Evolutionary conservation across 768 basidiomycete species (phyloP).

Genomic region (Trametes elegans): DNA sequence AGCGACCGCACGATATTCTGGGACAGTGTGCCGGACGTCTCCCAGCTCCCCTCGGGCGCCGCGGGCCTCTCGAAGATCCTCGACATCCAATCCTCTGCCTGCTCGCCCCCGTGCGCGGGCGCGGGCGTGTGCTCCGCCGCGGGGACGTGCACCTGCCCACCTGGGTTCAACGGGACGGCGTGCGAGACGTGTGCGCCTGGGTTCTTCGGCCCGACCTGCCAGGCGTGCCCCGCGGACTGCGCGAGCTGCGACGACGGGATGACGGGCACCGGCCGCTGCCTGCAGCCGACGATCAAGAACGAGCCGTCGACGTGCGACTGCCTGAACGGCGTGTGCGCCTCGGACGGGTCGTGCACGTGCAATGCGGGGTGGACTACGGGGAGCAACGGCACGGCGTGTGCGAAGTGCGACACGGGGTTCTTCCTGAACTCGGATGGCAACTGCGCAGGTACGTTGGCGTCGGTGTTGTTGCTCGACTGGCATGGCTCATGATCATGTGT

Average conservation of each 20-base stretch:
- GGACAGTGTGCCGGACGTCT: constrained; percentile 74
- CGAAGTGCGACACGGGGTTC: constrained; percentile 72
- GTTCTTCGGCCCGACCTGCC: constrained; percentile 74
- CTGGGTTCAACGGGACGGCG: constrained; percentile 73
- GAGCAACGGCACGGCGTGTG: constrained; percentile 73
- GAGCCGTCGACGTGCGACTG: constrained; percentile 75
- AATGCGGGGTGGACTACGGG: constrained; percentile 73
- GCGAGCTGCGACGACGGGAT: constrained; percentile 75
- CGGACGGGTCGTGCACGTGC: constrained; percentile 71
- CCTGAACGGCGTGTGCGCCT: constrained; percentile 71
- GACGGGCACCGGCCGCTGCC: constrained; percentile 72
- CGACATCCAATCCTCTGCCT: constrained; percentile 70
- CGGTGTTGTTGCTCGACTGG: too few relatives aligned
- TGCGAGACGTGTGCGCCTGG: constrained; percentile 78
- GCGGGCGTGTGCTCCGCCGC: constrained; percentile 68
- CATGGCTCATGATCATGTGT: not conserved
- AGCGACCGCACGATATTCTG: constrained; percentile 67
- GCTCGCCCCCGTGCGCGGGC: constrained; percentile 73
- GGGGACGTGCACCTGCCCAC: constrained; percentile 68
- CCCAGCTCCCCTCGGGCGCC: constrained; percentile 57
- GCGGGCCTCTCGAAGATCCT: constrained; percentile 53
- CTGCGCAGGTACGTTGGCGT: constrained; percentile 68
- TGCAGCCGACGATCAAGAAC: constrained; percentile 47
- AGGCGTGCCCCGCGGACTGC: constrained; percentile 69
- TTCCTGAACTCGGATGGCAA: constrained; percentile 68